Conservation (phyloP, 106 monocot species). For the Allium cepa region DNA sequence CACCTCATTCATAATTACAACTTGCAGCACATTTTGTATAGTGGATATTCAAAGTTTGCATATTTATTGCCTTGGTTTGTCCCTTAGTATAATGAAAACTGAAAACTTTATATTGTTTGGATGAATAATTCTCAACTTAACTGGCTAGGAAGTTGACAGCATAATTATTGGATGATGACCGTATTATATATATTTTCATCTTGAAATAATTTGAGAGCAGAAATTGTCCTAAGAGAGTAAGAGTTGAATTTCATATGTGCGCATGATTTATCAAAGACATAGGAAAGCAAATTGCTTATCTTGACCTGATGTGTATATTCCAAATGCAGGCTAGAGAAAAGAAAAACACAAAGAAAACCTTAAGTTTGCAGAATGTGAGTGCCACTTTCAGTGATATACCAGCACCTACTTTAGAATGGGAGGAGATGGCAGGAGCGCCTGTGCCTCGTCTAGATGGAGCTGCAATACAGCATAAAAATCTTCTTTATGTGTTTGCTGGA, state of each 20-base stretch:
- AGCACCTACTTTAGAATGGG: conserved; percentile 66
- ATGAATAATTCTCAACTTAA: too few species aligned
- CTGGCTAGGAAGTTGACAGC: too few species aligned
- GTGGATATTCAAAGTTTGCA: too few species aligned
- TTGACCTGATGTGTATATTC: neutral
- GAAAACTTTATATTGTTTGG: too few species aligned
- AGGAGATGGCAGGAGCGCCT: conserved; percentile 63
- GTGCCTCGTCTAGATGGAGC: conserved; percentile 79
- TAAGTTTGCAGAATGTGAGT: conserved; percentile 19
- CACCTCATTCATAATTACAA: too few species aligned
- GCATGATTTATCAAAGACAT: neutral
- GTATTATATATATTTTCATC: too few species aligned
- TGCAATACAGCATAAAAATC: conserved; percentile 61
- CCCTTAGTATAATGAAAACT: too few species aligned
- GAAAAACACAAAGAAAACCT: neutral
- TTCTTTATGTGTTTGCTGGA: conserved; percentile 75
- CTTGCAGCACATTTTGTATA: too few species aligned
- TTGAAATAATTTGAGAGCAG: neutral
- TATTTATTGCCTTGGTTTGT: too few species aligned
- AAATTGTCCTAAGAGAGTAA: neutral
- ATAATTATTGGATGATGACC: too few species aligned
- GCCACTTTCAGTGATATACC: conserved; percentile 74
- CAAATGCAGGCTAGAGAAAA: conserved; percentile 12
- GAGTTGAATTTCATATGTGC: neutral
- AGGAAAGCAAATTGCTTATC: neutral